Percentiles rank a stretch among this genome's conserved stretches.
Evolutionary conservation across 2,329 filamentous ascomycete genomes (phyloP).

Genomic region (Fusarium staphyleae): DNA sequence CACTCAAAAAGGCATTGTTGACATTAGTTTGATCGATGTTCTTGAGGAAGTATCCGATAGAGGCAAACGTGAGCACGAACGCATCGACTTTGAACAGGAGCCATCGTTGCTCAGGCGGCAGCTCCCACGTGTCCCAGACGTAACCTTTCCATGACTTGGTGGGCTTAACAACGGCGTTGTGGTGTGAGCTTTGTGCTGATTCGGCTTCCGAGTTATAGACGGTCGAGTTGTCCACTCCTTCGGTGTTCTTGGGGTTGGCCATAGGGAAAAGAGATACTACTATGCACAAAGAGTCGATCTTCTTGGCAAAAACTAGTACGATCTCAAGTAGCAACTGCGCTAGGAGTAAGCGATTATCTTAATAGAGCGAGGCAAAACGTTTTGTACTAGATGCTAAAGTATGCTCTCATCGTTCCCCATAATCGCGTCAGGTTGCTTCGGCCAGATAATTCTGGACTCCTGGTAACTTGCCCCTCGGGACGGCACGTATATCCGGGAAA

Average conservation of each 20-base stretch:
- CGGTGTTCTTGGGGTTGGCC: slow-evolving; percentile 4
- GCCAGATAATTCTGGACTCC: background rate
- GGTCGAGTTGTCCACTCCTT: background rate
- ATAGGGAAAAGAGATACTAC: background rate
- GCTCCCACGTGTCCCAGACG: slow-evolving; percentile 48
- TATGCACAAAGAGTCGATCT: background rate
- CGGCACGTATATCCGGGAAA: no score
- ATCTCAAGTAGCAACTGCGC: background rate
- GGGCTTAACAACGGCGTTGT: background rate
- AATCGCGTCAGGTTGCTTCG: slow-evolving; percentile 26
- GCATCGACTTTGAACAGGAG: slow-evolving; percentile 47
- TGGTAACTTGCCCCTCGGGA: no score
- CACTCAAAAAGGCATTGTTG: slow-evolving; percentile 46
- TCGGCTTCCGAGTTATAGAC: slow-evolving; percentile 4
- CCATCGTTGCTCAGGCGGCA: slow-evolving; percentile 43
- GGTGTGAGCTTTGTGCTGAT: background rate
- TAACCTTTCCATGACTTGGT: slow-evolving; percentile 46
- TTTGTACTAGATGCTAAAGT: background rate
- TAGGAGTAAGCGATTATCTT: background rate
- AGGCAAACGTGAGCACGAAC: slow-evolving; percentile 46
- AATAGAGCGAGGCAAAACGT: background rate
- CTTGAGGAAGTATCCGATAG: slow-evolving; percentile 46
- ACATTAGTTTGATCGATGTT: slow-evolving; percentile 51
- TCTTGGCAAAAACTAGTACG: background rate
- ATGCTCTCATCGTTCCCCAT: slow-evolving; percentile 30